Conservation (phyloP, 148 eudicot genomes). For the Chenopodium berlandieri region DNA sequence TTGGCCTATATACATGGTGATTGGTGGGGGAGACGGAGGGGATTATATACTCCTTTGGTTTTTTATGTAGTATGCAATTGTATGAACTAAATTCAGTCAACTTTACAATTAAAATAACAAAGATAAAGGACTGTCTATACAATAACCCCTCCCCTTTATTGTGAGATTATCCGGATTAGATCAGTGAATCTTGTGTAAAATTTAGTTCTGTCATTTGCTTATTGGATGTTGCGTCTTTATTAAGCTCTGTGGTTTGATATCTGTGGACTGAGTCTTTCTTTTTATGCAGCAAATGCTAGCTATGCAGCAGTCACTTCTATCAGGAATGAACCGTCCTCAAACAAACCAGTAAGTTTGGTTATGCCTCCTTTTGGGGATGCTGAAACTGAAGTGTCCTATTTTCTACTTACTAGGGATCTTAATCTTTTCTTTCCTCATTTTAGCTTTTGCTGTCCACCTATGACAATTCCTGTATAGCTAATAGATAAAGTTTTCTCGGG, state of each 20-base stretch:
- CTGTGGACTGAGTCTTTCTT: neutral
- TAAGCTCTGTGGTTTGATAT: neutral
- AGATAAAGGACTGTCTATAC: neutral
- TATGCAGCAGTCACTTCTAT: conserved; percentile 63
- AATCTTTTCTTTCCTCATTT: neutral
- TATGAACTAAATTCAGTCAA: neutral
- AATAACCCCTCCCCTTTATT: neutral
- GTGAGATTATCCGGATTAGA: neutral
- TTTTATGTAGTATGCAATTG: too few relatives aligned
- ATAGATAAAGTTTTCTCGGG: neutral
- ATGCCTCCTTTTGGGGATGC: neutral
- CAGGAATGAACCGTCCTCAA: conserved; percentile 63
- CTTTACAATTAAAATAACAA: neutral
- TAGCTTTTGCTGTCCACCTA: neutral
- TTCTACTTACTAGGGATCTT: neutral
- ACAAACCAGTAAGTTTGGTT: conserved; percentile 58
- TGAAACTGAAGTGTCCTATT: neutral
- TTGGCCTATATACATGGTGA: too few relatives aligned
- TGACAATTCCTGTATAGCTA: neutral
- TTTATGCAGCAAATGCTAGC: conserved; percentile 72
- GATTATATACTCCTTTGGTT: too few relatives aligned
- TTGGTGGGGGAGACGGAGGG: neutral
- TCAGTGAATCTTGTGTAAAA: neutral
- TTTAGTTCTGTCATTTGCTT: neutral
- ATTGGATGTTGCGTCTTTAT: conserved; percentile 1